Percentiles rank a stretch among this genome's conserved stretches.
Conservation (phyloP, 2,329 filamentous ascomycete species). For the Pseudogymnoascus sp. region DNA sequence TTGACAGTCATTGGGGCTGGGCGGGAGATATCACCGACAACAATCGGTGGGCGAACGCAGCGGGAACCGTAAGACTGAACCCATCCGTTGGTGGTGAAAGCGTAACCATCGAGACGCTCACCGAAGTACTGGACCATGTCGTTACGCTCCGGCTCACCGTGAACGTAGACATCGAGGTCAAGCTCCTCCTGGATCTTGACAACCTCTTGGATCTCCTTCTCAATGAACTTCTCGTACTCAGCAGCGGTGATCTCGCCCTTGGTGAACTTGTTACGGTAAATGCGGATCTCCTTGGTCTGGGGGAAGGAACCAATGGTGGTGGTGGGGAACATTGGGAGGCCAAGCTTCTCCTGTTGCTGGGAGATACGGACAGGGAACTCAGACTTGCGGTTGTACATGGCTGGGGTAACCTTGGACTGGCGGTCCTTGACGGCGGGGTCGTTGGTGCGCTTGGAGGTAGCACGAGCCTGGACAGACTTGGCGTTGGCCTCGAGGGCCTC, state of each 20-base stretch:
- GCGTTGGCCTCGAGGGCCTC: constrained; percentile 93
- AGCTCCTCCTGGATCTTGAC: constrained; percentile 98
- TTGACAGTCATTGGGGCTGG: constrained; percentile 98
- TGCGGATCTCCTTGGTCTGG: constrained; percentile 97
- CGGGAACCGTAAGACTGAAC: constrained; percentile 97
- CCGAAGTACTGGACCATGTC: constrained; percentile 99
- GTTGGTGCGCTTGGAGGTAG: constrained; percentile 91
- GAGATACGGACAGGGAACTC: constrained; percentile 76
- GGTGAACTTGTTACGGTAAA: constrained; percentile 95
- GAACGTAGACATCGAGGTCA: constrained; percentile 90
- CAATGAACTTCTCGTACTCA: constrained; percentile 98
- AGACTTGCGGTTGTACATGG: constrained; percentile 89
- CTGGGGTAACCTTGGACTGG: constrained; percentile 74
- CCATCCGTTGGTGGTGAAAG: constrained; percentile 99
- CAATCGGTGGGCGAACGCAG: constrained; percentile 95
- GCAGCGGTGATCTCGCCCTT: constrained; percentile 90
- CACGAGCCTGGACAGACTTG: constrained; percentile 84
- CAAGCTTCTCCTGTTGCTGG: constrained; percentile 85
- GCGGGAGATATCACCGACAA: constrained; percentile 96
- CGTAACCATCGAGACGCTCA: constrained; percentile 91
- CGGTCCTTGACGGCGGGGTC: constrained; percentile 95
- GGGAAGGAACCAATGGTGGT: constrained; percentile 99
- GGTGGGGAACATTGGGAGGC: constrained; percentile 93
- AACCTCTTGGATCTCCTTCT: constrained; percentile 94
- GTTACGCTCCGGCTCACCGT: constrained; percentile 99